These are phyloP conservation scores for Tolypocladium cylindrosporum DNA, from an alignment of 2,329 filamentous ascomycete genomes.

Conservation along the genomic window DNA sequence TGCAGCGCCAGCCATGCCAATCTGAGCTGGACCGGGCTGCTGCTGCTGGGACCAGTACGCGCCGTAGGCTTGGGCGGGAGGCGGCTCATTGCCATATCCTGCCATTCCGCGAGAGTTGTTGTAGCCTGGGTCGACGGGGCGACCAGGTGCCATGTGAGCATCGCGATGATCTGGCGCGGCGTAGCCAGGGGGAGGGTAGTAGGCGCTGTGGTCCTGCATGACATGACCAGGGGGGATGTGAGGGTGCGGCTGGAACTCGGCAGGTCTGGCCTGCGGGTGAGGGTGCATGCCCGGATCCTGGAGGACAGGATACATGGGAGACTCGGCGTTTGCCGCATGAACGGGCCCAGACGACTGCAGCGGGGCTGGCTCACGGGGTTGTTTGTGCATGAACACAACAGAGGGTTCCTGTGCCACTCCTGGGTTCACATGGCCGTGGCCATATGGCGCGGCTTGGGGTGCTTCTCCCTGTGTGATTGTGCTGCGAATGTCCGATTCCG, in stretches of 20 bases:
- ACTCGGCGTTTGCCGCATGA: slow-evolving; percentile 9
- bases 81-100: slow-evolving; percentile 17
- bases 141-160: slow-evolving; percentile 15
- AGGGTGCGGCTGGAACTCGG: slow-evolving; percentile 16
- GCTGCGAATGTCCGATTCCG: neutral
- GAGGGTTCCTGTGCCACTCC: slow-evolving; percentile 11
- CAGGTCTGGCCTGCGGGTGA: slow-evolving; percentile 8
- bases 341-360: slow-evolving; percentile 13
- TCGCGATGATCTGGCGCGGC: slow-evolving; percentile 18
- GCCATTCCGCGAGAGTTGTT: slow-evolving; percentile 19
- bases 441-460: slow-evolving; percentile 7
- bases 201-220: slow-evolving; percentile 11
- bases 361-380: slow-evolving; percentile 5
- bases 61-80: slow-evolving; percentile 12
- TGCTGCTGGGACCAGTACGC: slow-evolving; percentile 23
- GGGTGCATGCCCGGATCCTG: neutral
- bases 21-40: neutral
- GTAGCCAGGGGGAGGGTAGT: slow-evolving; percentile 18
- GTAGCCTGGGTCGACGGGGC: slow-evolving; percentile 21
- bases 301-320: slow-evolving; percentile 4
- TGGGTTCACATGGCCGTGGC: neutral
- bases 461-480: slow-evolving; percentile 10
- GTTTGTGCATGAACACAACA: slow-evolving; percentile 10
- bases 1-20: slow-evolving; percentile 2
- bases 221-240: slow-evolving; percentile 9